Conservation (phyloP, 345 rosid genomes). For the Hibiscus tridactylites region DNA sequence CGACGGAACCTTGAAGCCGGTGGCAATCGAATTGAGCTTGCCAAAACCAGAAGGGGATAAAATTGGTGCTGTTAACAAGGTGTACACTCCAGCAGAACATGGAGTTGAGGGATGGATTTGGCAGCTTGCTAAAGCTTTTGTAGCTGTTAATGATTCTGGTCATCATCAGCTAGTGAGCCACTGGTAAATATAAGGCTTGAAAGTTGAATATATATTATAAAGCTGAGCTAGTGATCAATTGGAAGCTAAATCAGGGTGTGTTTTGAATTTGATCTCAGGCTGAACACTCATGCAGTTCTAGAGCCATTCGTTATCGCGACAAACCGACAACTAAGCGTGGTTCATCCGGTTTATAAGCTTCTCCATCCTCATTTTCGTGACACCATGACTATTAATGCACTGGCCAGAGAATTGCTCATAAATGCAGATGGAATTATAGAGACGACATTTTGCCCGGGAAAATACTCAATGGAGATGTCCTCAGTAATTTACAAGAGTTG, state of each 20-base stretch:
- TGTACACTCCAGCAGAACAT: slow-evolving; percentile 56
- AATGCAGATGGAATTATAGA: slow-evolving; percentile 61
- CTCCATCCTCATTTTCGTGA: slow-evolving; percentile 87
- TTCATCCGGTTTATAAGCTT: slow-evolving; percentile 79
- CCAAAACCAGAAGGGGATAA: slow-evolving; percentile 63
- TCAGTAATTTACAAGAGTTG: slow-evolving; percentile 46
- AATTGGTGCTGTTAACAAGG: slow-evolving; percentile 54
- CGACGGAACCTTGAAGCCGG: slow-evolving; percentile 60
- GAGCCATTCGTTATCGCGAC: slow-evolving; percentile 77
- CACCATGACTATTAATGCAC: slow-evolving; percentile 82
- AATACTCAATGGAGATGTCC: slow-evolving; percentile 42
- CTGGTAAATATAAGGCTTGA: slow-evolving; percentile 29
- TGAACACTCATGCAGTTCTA: slow-evolving; percentile 60
- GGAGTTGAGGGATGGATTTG: slow-evolving; percentile 61
- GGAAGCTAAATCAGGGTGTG: neutral
- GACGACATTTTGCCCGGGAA: slow-evolving; percentile 33
- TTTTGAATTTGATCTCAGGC: slow-evolving; percentile 27
- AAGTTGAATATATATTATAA: slow-evolving; percentile 4
- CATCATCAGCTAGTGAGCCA: slow-evolving; percentile 85
- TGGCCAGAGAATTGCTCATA: slow-evolving; percentile 67
- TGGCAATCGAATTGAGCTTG: slow-evolving; percentile 75
- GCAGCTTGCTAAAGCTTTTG: slow-evolving; percentile 88
- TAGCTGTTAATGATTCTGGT: slow-evolving; percentile 67
- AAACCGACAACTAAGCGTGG: slow-evolving; percentile 53
- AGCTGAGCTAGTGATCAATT: no score